phyloP scores from a whole-genome alignment of 208 protist species.

The Crithidia brevicula region DNA sequence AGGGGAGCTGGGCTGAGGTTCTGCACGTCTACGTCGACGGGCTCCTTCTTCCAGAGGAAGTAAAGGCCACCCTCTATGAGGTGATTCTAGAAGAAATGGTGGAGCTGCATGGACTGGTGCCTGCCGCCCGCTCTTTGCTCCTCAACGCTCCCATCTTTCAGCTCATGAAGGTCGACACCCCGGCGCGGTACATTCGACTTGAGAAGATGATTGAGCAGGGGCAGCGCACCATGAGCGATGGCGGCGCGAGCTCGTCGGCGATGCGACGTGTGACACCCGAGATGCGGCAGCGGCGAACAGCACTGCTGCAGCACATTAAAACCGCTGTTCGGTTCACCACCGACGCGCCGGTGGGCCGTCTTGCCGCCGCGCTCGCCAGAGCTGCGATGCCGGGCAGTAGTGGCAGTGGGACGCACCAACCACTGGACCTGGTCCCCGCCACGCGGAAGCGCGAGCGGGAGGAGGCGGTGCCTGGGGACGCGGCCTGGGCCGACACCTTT shows the following conservation, averaged over 20 bases:
- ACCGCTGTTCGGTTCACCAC: constrained; percentile 54
- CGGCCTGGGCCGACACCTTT: constrained; percentile 34
- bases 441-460: constrained; percentile 23
- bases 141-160: constrained; percentile 74
- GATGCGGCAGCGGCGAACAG: constrained; percentile 42
- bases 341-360: constrained; percentile 51
- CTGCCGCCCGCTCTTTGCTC: constrained; percentile 79
- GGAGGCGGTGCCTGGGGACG: not conserved
- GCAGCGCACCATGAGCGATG: constrained; percentile 23
- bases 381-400: not conserved
- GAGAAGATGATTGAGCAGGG: constrained; percentile 57
- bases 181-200: constrained; percentile 67
- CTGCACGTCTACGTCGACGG: constrained; percentile 68
- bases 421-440: not conserved
- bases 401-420: constrained; percentile 1
- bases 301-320: constrained; percentile 50
- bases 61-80: constrained; percentile 75
- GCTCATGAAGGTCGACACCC: constrained; percentile 49
- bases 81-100: constrained; percentile 85
- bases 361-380: constrained; percentile 48
- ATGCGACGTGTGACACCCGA: constrained; percentile 33
- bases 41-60: constrained; percentile 69
- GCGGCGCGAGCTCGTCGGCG: not conserved
- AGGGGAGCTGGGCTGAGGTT: constrained; percentile 77
- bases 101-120: constrained; percentile 55